A percentile compares a stretch with the other conserved stretches of the same genome.
phyloP scores from a whole-genome alignment of 257 asterid species.

The Prunella vulgaris region DNA sequence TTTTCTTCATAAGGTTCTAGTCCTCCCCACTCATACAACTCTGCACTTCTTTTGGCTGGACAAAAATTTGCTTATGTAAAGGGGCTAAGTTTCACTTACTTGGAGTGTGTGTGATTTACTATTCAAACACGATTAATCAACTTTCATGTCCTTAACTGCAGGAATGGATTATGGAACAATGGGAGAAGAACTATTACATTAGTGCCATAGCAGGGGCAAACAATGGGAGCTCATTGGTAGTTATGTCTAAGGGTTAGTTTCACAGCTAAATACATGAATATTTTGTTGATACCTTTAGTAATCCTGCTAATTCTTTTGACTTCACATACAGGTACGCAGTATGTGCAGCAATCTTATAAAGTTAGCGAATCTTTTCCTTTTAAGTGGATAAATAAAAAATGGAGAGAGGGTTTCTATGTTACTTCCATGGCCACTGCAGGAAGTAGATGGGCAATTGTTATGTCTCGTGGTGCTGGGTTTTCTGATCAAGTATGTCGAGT shows the following conservation, averaged over 20 bases:
- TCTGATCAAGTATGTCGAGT: slow-evolving; percentile 45
- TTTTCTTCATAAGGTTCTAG: slow-evolving; percentile 61
- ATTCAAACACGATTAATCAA: background rate
- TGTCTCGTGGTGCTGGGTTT: slow-evolving; percentile 75
- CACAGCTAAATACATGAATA: background rate
- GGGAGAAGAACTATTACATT: slow-evolving; percentile 66
- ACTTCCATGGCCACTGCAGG: slow-evolving; percentile 78
- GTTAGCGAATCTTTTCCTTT: slow-evolving; percentile 66
- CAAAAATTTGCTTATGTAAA: background rate
- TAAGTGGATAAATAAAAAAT: slow-evolving; percentile 72
- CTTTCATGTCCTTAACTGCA: slow-evolving; percentile 16
- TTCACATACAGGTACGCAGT: slow-evolving; percentile 46
- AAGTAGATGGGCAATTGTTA: slow-evolving; percentile 60
- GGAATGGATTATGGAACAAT: slow-evolving; percentile 77
- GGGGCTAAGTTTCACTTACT: background rate
- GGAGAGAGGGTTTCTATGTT: slow-evolving; percentile 69
- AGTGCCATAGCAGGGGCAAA: slow-evolving; percentile 64
- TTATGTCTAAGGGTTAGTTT: slow-evolving; percentile 69
- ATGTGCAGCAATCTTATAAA: slow-evolving; percentile 63
- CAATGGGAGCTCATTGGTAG: slow-evolving; percentile 60
- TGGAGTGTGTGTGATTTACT: background rate
- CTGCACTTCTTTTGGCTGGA: background rate
- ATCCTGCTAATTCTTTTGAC: background rate
- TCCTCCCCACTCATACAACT: background rate
- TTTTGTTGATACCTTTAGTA: background rate